Evolutionary conservation across 495 filamentous ascomycete species (phyloP), one percentile per base, ranked within the genome.

Genomic region (Penicillium herquei): DNA sequence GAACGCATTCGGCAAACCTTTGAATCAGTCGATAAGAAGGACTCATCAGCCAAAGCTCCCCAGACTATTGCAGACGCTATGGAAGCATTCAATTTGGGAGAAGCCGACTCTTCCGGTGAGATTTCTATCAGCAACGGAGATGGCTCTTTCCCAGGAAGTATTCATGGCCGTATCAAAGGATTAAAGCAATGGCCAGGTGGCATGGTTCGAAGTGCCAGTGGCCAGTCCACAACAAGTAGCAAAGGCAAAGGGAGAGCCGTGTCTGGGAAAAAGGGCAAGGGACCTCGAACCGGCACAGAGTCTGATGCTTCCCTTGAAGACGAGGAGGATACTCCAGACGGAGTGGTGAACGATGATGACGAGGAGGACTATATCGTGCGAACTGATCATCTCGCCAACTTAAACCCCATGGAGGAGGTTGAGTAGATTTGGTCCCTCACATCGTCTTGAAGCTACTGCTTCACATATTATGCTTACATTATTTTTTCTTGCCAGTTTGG

Each of bases 1-100:
- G 86, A 95, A 63, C 78, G 79, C 0, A 95, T 98, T 12, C 79
- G 94, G 14, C 83, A 80, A 33, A 79, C 81, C 17, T 98, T 98
- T 64, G 93, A 98, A 72, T 75, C 76, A 7, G 68, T 72, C 30
- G 73, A 76, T 52, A 73, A 76, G 52, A 65, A 70, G 49, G 68
- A 74, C 7, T 32, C 69, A n/a, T 50, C 37, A 8, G 58, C 57
- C 1, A 58, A 53, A 52, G 71, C 59, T 8, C 68, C 67, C 13
- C 69, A 69, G 57, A 74, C 69, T 26, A 75, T 72, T 56, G 74
- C 58, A 39, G 73, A 73, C 31, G 68, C 66, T 2, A 69, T 75
- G 59, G 71, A 71, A 37, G 71, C 69, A 7, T 72, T 75, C 39
- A 69, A 56, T 21, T 21, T 70, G 8, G 73, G 59, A 16, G 63